Percentiles rank a stretch among this genome's conserved stretches.
Evolutionary conservation across 1,284 basidiomycete species (phyloP).

Genomic region (Porogramme epimiltina): DNA sequence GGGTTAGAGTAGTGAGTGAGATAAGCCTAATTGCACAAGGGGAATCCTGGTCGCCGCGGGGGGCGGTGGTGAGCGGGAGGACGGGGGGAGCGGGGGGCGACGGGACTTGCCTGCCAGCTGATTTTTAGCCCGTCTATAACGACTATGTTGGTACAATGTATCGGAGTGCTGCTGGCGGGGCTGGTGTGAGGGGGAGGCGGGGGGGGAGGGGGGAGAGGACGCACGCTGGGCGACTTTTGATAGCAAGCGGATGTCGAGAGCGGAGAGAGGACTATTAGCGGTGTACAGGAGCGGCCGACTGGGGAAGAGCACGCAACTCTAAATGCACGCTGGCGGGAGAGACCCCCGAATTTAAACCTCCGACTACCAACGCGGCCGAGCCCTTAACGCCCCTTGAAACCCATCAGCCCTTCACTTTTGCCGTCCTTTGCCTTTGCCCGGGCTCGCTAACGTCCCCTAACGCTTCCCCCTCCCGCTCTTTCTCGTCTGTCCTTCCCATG

Average conservation of each 20-base stretch:
- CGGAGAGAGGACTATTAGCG: slow-evolving; percentile 43
- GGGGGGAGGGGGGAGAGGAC: slow-evolving; percentile 17
- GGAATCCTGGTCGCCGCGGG: slow-evolving; percentile 49
- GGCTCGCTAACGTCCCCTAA: slow-evolving; percentile 8
- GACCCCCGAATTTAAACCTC: slow-evolving; percentile 50
- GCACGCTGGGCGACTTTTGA: slow-evolving; percentile 34
- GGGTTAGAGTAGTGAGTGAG: slow-evolving; percentile 52
- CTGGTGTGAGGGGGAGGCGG: slow-evolving; percentile 23
- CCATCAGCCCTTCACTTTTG: slow-evolving; percentile 20
- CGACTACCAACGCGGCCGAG: slow-evolving; percentile 28
- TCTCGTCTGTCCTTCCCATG: background rate
- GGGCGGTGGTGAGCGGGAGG: slow-evolving; percentile 28
- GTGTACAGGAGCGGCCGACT: slow-evolving; percentile 34
- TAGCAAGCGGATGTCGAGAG: slow-evolving; percentile 32
- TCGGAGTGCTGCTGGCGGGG: slow-evolving; percentile 41
- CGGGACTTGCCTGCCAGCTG: slow-evolving; percentile 60
- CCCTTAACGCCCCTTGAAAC: slow-evolving; percentile 31
- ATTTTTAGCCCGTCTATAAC: slow-evolving; percentile 77
- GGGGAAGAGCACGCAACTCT: slow-evolving; percentile 41
- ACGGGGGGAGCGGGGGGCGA: slow-evolving; percentile 14
- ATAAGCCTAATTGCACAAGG: slow-evolving; percentile 70
- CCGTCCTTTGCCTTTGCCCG: slow-evolving; percentile 20
- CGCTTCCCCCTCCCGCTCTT: slow-evolving; percentile 6
- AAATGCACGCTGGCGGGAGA: slow-evolving; percentile 42
- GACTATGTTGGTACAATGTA: slow-evolving; percentile 73